Base-by-base conservation (phyloP, 495 filamentous ascomycete species). In the Gamarada debralockiae region DNA sequence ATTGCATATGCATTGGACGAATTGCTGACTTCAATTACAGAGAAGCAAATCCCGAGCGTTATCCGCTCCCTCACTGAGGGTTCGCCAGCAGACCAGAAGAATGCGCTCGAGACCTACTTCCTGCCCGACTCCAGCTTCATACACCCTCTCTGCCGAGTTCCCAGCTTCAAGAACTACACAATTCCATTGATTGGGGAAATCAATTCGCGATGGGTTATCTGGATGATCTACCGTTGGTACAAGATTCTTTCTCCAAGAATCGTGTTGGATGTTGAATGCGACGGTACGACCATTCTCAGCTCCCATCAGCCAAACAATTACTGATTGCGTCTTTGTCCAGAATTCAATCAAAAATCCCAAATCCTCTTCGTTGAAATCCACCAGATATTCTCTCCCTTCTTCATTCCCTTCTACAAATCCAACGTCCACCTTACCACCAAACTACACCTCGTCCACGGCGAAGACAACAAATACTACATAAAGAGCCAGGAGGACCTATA, bases 181-280 rank as follows among this genome's bases (percentile, higher is more conserved):
- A 37, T 77, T 14, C 74, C 72, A 2, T 73, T 77, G 49, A 55
- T 73, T 10, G 76, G 75, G 24, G 69, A 66, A 0, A 33, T 78
- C 27, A 68, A 71, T 49, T 85, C 86, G 12, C 75, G 88, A 37
- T 75, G 71, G 62, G 62, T 85, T 17, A 73, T 95, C 23, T 71
- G 73, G 52, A 76, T 77, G 51, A 85, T 95, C 33, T 92, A 85
- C 58, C 86, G 84, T 54, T 95, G 89, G 87, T 93, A 95, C 67
- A 89, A 89, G 63, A 83, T 92, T 57, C 73, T 95, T 63, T 86
- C 80, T 31, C 90, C 90, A 1, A 69, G 73, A n/a, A 88, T 92
- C 41, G 70, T 81, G 20, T 58, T 91, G n/a, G 63, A 78, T 0
- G 70, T 96, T 9, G 73, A 87, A 52, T 88, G 84, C 13, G 67